Base-by-base conservation (phyloP, 177 flowering plant genomes). In the Telopea speciosissima region DNA sequence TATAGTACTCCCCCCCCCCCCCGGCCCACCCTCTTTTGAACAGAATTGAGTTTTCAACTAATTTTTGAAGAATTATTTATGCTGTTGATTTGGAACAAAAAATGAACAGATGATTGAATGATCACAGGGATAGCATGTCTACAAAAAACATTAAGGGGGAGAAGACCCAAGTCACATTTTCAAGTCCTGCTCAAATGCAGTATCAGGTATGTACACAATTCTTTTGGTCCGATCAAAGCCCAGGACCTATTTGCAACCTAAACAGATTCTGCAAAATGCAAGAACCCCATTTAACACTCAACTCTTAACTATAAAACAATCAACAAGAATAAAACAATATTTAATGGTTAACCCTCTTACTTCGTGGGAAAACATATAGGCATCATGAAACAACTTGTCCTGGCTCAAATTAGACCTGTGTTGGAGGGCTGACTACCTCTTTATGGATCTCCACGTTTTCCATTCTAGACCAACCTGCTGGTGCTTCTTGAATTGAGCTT, bases 371-470 rank as follows among this genome's bases (percentile, higher is more conserved):
- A 11, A 49, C 54, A 12, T 49, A 16, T 1, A 49, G 16, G 3
- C 54, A 12, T 58, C 23, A 7, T 58, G 61, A 58, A n/a, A 58
- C n/a, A 58, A 58, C 19, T n/a, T 21, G n/a, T 49, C 17, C 54
- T 24, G 3, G 10, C 24, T 36, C 40, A 58, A 11, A 21, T 58
- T 58, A 58, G 23, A 44, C 69, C 40, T 49, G 60, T 45, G 21
- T n/a, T 67, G 60, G 24, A 25, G 9, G 73, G 69, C 76, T 60
- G 12, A 64, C 19, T 25, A 54, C 16, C 13, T 13, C 75, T 67
- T 62, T 40, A 13, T 26, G 62, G 45, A 33, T 25, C 70, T 59
- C 79, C 24, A 25, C 25, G 60, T 24, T 63, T 61, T 73, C 79
- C 11, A 9, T 68, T 64, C 66, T 33, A 61, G 60, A 36, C 17